Conservation (phyloP, 306 rosid genomes). For the Sicyos baderoa region DNA sequence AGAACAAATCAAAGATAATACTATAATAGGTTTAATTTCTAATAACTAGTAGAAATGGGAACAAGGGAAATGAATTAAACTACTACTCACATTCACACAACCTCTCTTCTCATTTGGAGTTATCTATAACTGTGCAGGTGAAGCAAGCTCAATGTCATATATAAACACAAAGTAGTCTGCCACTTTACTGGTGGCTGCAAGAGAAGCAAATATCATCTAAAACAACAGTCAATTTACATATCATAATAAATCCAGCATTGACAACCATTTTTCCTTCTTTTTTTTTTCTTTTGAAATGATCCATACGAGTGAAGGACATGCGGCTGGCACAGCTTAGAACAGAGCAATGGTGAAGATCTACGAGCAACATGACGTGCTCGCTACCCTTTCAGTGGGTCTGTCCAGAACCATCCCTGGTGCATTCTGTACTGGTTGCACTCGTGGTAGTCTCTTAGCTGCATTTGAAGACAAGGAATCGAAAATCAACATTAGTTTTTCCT, state of each 20-base stretch:
- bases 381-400: slow-evolving; percentile 18
- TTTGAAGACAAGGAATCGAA: background rate
- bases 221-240: slow-evolving; percentile 19
- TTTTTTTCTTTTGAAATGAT: background rate
- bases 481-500: slow-evolving; percentile 3
- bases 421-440: slow-evolving; percentile 20
- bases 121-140: background rate
- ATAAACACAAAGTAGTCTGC: slow-evolving; percentile 12
- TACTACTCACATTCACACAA: slow-evolving; percentile 1
- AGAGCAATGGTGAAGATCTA: background rate
- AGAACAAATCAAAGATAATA: background rate
- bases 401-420: slow-evolving; percentile 19
- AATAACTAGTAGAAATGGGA: background rate
- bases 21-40: background rate
- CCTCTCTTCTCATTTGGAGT: background rate
- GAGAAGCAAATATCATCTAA: slow-evolving; percentile 10
- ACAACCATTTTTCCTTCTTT: background rate
- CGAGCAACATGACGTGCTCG: slow-evolving; percentile 17
- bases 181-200: slow-evolving; percentile 16
- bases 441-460: slow-evolving; percentile 18
- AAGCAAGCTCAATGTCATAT: slow-evolving; percentile 1
- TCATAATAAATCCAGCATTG: slow-evolving; percentile 12
- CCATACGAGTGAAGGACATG: background rate
- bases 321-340: background rate
- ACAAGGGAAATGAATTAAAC: background rate